Percentiles rank a stretch among this genome's conserved stretches.
These are phyloP conservation scores for Paulownia fortunei DNA, from an alignment of 257 asterid genomes.

Conservation along the genomic window DNA sequence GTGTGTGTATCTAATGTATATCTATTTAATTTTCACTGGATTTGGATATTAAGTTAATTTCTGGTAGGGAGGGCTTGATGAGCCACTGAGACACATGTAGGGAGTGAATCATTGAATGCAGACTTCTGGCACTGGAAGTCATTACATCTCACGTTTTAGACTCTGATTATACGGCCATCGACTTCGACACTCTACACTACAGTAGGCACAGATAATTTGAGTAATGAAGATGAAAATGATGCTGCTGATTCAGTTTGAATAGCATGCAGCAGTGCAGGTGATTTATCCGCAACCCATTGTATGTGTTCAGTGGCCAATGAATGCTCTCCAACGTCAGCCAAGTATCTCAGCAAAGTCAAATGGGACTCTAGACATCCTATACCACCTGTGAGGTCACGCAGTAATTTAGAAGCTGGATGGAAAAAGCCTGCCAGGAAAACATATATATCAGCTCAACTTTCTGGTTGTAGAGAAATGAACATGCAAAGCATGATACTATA, in stretches of 20 bases:
- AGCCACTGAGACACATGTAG: background rate
- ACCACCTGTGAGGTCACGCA: constrained; percentile 38
- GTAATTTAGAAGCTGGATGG: constrained; percentile 54
- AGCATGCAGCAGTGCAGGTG: constrained; percentile 50
- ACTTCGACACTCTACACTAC: too few species aligned
- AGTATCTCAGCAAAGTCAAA: constrained; percentile 53
- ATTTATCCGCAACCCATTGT: constrained; percentile 51
- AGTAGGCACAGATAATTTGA: background rate
- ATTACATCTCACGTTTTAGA: background rate
- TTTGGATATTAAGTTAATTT: too few species aligned
- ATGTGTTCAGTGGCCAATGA: constrained; percentile 60
- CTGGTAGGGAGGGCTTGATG: background rate
- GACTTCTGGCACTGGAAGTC: background rate
- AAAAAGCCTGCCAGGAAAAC: constrained; percentile 57
- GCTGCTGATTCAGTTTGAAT: constrained; percentile 49
- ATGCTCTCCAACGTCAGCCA: constrained; percentile 55
- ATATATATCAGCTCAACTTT: background rate
- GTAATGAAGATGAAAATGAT: constrained; percentile 47
- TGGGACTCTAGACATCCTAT: constrained; percentile 49
- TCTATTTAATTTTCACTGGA: too few species aligned
- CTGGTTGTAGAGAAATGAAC: background rate
- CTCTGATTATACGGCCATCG: background rate
- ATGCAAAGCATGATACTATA: background rate
- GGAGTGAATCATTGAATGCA: background rate
- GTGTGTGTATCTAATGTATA: background rate